Evolutionary conservation across 306 rosid genomes (phyloP).

Genomic region (Crotalaria pallida): DNA sequence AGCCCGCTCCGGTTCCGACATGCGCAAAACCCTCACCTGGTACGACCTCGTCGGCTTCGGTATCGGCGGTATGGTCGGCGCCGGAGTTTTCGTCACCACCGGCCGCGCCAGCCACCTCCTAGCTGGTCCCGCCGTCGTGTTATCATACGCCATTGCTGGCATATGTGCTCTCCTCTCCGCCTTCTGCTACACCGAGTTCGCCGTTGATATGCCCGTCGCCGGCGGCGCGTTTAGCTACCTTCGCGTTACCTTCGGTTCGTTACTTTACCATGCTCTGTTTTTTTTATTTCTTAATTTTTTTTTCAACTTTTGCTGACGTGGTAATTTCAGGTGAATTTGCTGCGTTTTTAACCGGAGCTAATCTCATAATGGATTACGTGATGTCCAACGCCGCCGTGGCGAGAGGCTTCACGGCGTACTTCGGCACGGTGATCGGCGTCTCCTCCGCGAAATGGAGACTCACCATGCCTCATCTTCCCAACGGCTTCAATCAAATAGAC

Average conservation of each 20-base stretch:
- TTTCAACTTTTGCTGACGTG: not conserved
- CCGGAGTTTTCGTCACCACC: conserved; percentile 85
- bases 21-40: conserved; percentile 78
- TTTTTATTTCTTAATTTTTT: not conserved
- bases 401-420: conserved; percentile 58
- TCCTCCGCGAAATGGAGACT: conserved; percentile 69
- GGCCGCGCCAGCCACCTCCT: conserved; percentile 48
- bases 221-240: conserved; percentile 98
- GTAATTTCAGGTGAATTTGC: conserved; percentile 66
- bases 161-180: conserved; percentile 90
- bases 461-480: conserved; percentile 46
- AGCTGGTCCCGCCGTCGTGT: conserved; percentile 73
- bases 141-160: conserved; percentile 97
- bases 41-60: conserved; percentile 70
- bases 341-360: conserved; percentile 80
- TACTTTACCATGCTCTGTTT: not conserved
- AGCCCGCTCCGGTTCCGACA: conserved; percentile 57
- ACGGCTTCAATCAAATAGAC: conserved; percentile 69
- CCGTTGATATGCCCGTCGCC: conserved; percentile 93
- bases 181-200: conserved; percentile 95
- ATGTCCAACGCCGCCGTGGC: conserved; percentile 96
- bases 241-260: conserved; percentile 76
- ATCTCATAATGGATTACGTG: conserved; percentile 87
- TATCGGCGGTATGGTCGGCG: conserved; percentile 94
- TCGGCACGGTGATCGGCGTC: conserved; percentile 68